Conservation (phyloP, 2,329 filamentous ascomycete genomes). For the Dothideomycetes sp. region DNA sequence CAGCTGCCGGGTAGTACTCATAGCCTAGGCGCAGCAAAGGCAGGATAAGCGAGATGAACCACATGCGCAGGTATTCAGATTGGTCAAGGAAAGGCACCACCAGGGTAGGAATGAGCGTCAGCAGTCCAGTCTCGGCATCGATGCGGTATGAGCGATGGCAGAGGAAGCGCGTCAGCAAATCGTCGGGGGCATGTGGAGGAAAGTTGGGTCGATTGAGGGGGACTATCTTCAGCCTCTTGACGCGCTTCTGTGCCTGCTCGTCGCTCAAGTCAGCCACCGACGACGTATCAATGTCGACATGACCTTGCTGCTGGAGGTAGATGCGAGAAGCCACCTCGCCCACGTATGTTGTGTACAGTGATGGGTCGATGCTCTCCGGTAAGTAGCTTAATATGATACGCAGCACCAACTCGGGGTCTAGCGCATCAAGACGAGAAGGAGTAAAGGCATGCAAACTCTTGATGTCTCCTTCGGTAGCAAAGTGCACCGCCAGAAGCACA, state of each 20-base stretch:
- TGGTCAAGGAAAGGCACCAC: slow-evolving; percentile 57
- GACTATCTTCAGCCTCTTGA: slow-evolving; percentile 51
- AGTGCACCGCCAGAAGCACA: slow-evolving; percentile 61
- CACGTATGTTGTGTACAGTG: slow-evolving; percentile 51
- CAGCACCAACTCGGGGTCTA: slow-evolving; percentile 55
- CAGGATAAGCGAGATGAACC: slow-evolving; percentile 58
- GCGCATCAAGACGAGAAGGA: slow-evolving; percentile 42
- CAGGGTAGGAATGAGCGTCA: slow-evolving; percentile 56
- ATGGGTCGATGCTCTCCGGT: slow-evolving; percentile 57
- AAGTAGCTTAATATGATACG: slow-evolving; percentile 67
- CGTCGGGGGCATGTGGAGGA: slow-evolving; percentile 37
- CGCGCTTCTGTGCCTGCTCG: slow-evolving; percentile 52
- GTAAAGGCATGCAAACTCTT: slow-evolving; percentile 50
- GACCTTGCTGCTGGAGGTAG: slow-evolving; percentile 31
- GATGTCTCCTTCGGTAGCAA: slow-evolving; percentile 56
- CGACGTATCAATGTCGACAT: slow-evolving; percentile 41
- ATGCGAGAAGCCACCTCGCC: slow-evolving; percentile 43
- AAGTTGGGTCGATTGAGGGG: slow-evolving; percentile 43
- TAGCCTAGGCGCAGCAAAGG: slow-evolving; percentile 58
- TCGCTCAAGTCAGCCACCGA: slow-evolving; percentile 49
- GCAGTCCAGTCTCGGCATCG: slow-evolving; percentile 60
- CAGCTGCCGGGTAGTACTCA: slow-evolving; percentile 53
- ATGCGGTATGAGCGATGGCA: slow-evolving; percentile 57
- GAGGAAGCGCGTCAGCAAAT: slow-evolving; percentile 53
- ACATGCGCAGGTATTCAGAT: slow-evolving; percentile 50